These are phyloP conservation scores for Pichia inconspicua DNA, from an alignment of 1,139 yeast genomes.

Conservation along the genomic window DNA sequence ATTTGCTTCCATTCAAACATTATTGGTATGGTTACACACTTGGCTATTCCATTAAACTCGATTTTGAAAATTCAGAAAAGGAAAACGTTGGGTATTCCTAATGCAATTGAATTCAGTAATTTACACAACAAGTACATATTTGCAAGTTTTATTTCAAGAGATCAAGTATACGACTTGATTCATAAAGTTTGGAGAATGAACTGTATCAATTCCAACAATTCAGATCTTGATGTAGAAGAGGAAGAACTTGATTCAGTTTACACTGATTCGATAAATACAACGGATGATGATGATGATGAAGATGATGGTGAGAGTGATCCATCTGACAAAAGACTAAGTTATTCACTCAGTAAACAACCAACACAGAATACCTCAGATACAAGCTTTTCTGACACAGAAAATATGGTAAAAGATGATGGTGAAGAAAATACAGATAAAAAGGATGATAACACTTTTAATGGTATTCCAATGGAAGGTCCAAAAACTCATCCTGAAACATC, in stretches of 20 bases:
- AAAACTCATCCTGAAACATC: conserved; percentile 47
- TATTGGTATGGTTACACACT: conserved; percentile 64
- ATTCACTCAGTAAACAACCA: background rate
- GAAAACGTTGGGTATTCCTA: conserved; percentile 67
- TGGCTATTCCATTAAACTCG: conserved; percentile 60
- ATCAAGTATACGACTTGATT: conserved; percentile 52
- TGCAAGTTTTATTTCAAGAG: conserved; percentile 67
- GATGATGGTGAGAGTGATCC: conserved; percentile 17
- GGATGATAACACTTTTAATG: conserved; percentile 34
- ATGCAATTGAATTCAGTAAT: conserved; percentile 64
- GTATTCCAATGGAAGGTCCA: conserved; percentile 45
- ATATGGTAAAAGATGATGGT: conserved; percentile 33
- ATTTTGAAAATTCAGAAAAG: conserved; percentile 66
- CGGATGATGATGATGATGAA: conserved; percentile 15
- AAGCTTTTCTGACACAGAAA: conserved; percentile 23
- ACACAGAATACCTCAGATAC: conserved; percentile 16
- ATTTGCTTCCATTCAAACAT: conserved; percentile 67
- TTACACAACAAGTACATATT: conserved; percentile 63
- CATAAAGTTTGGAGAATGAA: conserved; percentile 47
- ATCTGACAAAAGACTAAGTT: background rate
- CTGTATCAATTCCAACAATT: conserved; percentile 12
- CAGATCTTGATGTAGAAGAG: conserved; percentile 21
- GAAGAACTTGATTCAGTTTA: conserved; percentile 15
- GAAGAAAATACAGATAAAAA: conserved; percentile 3
- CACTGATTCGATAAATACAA: background rate